Base-by-base conservation (phyloP, 2,329 filamentous ascomycete genomes). In the Colletotrichum kahawae region DNA sequence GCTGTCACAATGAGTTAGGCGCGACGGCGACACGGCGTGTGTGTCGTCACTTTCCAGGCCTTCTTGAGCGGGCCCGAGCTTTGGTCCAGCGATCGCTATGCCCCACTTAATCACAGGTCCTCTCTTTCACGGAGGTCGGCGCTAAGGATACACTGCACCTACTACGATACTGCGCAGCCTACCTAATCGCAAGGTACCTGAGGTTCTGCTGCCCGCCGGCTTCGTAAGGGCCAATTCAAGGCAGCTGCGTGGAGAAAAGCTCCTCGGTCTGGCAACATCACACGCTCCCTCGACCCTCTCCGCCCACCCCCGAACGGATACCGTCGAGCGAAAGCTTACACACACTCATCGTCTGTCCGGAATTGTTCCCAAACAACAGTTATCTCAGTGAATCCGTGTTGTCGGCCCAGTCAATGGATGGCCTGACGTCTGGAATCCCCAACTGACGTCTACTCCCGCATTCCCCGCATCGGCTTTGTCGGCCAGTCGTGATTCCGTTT, bases 401-500 rank as follows among this genome's bases (percentile, higher is more conserved):
- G 14, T 51, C 54, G 31, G 36, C 21, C 34, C n/a, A 43, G 65
- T 76, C 74, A 76, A 76, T 74, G 74, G 71, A 74, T 70, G 31
- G 71, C 59, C 51, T 74, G 59, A 66, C 59, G 51, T 74, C 16
- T 54, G 51, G 34, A 76, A 66, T 56, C 16, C 24, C 65, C 59
- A 64, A 72, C 57, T 74, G 66, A 71, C 72, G 56, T 63, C 62
- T 31, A 36, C 24, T 31, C 14, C 24, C 67, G 29, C 54, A 60
- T 74, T 76, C 74, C 74, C 74, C 74, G 74, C 74, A 76, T 74
- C 74, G 74, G 70, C 70, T 74, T 62, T 60, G 66, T 73, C 74
- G 70, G 74, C 74, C 70, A 76, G 62, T 60, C 29, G 74, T 74
- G 65, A 76, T 48, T 62, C 69, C 73, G 68, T 72, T 51, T 2